Evolutionary conservation across 768 basidiomycete species (phyloP), one percentile per base, ranked within the genome.

Genomic region (Calocybe gangraenosa): DNA sequence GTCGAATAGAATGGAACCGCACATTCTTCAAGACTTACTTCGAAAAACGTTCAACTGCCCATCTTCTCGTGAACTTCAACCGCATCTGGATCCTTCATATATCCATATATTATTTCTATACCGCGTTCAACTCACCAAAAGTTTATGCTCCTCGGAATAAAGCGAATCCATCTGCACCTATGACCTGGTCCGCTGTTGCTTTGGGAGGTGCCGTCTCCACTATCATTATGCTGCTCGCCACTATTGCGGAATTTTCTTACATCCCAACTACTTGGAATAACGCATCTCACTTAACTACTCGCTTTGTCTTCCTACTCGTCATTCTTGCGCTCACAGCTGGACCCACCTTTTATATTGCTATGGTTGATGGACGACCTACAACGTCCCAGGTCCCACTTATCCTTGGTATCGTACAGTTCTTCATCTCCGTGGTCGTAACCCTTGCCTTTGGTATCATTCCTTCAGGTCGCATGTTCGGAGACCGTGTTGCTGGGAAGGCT

Each of bases 211-310:
- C 87, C 7, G 92, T 98, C 43, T 83, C 95, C 11, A 92, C 92
- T 7, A 39, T 81, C 45, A 96, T 99, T 74, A 95, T 95, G 93
- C 84, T 97, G 49, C 65, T 77, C 44, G 96, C 94, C 33, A 98
- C 95, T 18, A 61, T 95, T 20, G 90, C 91, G 52, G 96, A 99
- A 65, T 98, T 94, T 63, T 82, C 86, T 42, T 96, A 95, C 73
- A 95, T 97, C 55, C 95, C 95, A 18, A 96, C 94, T 3, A 97
- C 91, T 7, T 98, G 96, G 96, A 92, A 96, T 67, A 99, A 98
- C 63, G 92, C 94, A 19, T 92, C 92, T 2, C 96, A 99, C 66
- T 79, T 99, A 42, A 91, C 92, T 5, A 92, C 93, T 22, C 91
- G 96, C 34, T 76, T 98, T 46, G 64, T 94, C 52, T 96, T 97